Percentiles rank a stretch among this genome's conserved stretches.
phyloP scores from a whole-genome alignment of 257 asterid species.

The Galeopsis tetrahit region DNA sequence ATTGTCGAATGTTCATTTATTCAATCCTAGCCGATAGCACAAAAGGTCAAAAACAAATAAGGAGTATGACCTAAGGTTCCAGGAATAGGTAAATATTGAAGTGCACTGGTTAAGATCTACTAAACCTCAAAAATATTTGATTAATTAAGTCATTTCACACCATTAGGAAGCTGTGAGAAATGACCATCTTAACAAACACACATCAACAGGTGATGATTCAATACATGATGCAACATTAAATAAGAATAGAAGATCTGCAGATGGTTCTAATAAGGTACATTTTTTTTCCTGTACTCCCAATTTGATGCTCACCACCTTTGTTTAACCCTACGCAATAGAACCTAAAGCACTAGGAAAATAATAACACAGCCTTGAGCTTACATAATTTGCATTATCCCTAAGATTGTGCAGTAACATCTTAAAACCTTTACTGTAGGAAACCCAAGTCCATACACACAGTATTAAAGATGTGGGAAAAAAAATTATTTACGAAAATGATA shows the following conservation, averaged over 20 bases:
- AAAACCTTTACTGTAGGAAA: not conserved
- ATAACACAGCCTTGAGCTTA: not conserved
- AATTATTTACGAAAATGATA: not conserved
- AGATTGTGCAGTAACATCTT: not conserved
- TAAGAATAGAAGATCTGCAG: not conserved
- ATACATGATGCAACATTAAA: not conserved
- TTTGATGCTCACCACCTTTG: too few relatives aligned
- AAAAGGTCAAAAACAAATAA: not conserved
- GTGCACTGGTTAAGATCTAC: conserved; percentile 13
- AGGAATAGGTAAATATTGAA: conserved; percentile 13
- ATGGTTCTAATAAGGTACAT: not conserved
- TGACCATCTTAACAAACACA: not conserved
- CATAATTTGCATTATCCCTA: not conserved
- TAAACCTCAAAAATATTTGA: conserved; percentile 5
- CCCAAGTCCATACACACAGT: not conserved
- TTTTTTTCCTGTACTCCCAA: too few relatives aligned
- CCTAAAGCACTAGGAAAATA: not conserved
- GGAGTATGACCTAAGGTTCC: not conserved
- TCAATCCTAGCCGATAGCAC: too few relatives aligned
- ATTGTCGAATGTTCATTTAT: too few relatives aligned
- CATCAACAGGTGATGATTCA: conserved; percentile 1
- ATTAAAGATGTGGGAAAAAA: not conserved
- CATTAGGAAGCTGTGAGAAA: not conserved
- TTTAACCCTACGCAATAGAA: too few relatives aligned
- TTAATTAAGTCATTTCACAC: not conserved